Evolutionary conservation across 306 rosid species (phyloP).

Genomic region (Delonix regia): DNA sequence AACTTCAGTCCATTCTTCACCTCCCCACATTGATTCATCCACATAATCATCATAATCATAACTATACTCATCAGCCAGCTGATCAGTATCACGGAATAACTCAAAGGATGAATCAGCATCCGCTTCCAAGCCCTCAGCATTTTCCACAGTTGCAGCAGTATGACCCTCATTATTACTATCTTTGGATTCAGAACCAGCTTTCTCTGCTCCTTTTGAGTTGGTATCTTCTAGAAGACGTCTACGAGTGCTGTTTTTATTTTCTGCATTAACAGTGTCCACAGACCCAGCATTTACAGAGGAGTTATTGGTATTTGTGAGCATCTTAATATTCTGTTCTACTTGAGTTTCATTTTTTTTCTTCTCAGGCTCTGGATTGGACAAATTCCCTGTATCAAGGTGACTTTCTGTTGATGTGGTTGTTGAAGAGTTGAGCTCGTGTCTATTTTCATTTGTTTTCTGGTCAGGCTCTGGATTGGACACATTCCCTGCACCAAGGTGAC

Average conservation of each 20-base stretch:
- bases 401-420: conserved; percentile 41
- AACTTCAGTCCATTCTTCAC: conserved; percentile 84
- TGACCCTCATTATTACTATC: conserved; percentile 46
- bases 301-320: conserved; percentile 48
- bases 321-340: conserved; percentile 55
- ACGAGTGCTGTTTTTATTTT: conserved; percentile 54
- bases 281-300: conserved; percentile 53
- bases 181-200: conserved; percentile 58
- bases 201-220: conserved; percentile 55
- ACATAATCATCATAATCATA: conserved; percentile 94
- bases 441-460: conserved; percentile 41
- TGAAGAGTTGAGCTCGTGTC: conserved; percentile 24
- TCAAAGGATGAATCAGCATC: conserved; percentile 93
- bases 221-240: conserved; percentile 85
- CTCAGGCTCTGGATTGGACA: conserved; percentile 47
- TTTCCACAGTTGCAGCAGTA: conserved; percentile 76
- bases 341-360: conserved; percentile 46
- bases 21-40: conserved; percentile 96
- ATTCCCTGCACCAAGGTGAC: conserved; percentile 27
- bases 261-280: conserved; percentile 44
- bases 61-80: conserved; percentile 82
- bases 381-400: conserved; percentile 28
- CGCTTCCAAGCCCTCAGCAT: conserved; percentile 75
- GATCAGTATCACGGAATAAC: conserved; percentile 77
- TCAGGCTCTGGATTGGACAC: conserved; percentile 45